Percentiles rank a stretch among this genome's conserved stretches.
Evolutionary conservation across 441 rosid genomes (phyloP).

Genomic region (Sinapis alba): DNA sequence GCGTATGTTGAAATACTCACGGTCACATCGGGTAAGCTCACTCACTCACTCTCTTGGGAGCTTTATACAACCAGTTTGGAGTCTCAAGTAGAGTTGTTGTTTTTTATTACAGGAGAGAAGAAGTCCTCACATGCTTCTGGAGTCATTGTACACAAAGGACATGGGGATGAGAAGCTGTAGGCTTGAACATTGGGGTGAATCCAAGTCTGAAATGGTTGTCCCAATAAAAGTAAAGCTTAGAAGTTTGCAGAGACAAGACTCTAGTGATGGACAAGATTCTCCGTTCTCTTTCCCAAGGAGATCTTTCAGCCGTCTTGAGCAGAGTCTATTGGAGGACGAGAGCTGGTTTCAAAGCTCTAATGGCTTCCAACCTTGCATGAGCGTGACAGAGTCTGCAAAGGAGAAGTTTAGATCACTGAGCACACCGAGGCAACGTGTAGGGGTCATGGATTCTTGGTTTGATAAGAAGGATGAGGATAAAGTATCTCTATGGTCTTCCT

Average conservation of each 20-base stretch:
- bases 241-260: slow-evolving; percentile 44
- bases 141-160: slow-evolving; percentile 45
- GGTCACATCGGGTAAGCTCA: slow-evolving; percentile 66
- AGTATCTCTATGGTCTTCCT: slow-evolving; percentile 52
- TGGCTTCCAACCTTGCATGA: slow-evolving; percentile 66
- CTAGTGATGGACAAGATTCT: slow-evolving; percentile 49
- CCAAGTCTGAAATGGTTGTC: slow-evolving; percentile 35
- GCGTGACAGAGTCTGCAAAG: slow-evolving; percentile 67
- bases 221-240: slow-evolving; percentile 43
- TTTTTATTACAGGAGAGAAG: slow-evolving; percentile 56
- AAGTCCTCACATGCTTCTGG: slow-evolving; percentile 47
- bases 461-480: slow-evolving; percentile 44
- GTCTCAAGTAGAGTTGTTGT: background rate
- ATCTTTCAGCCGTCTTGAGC: slow-evolving; percentile 57
- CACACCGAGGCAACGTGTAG: slow-evolving; percentile 50
- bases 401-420: slow-evolving; percentile 70
- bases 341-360: slow-evolving; percentile 51
- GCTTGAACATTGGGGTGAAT: slow-evolving; percentile 42
- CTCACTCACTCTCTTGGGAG: slow-evolving; percentile 5
- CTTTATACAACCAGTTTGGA: slow-evolving; percentile 7
- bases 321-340: slow-evolving; percentile 43
- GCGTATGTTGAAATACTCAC: slow-evolving; percentile 77
- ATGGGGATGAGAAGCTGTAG: slow-evolving; percentile 44
- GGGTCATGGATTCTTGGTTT: slow-evolving; percentile 51
- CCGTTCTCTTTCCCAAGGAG: slow-evolving; percentile 61